Evolutionary conservation across 768 basidiomycete genomes (phyloP).

Genomic region (Russula olivacea): DNA sequence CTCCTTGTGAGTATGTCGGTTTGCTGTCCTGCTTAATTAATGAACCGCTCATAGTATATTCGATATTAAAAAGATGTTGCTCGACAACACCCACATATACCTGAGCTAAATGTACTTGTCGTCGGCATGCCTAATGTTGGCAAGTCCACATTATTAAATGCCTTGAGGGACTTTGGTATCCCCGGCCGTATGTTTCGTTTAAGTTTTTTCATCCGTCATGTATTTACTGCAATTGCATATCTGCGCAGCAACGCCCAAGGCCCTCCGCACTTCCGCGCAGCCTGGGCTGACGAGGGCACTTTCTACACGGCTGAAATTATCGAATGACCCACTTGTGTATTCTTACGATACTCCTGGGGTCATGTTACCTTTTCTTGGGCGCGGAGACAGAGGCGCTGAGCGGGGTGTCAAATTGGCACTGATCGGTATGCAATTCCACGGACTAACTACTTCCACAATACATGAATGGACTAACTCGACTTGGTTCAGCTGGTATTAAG

Average conservation of each 20-base stretch:
- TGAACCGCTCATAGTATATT: neutral
- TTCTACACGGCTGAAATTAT: constrained; percentile 84
- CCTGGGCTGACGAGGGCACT: constrained; percentile 88
- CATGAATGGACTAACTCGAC: neutral
- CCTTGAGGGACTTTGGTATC: constrained; percentile 81
- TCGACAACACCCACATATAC: constrained; percentile 58
- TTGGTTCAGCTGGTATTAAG: constrained; percentile 77
- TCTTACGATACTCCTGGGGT: constrained; percentile 95
- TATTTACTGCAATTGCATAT: neutral
- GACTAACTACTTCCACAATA: neutral
- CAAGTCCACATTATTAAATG: constrained; percentile 91
- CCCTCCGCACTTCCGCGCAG: constrained; percentile 79
- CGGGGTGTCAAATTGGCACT: constrained; percentile 88
- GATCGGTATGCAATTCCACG: constrained; percentile 59
- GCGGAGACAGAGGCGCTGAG: constrained; percentile 80
- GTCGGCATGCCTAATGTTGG: constrained; percentile 99
- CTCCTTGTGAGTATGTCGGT: constrained; percentile 65
- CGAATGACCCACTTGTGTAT: constrained; percentile 75
- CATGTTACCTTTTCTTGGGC: constrained; percentile 92
- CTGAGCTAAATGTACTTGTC: constrained; percentile 83
- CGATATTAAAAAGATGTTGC: constrained; percentile 51
- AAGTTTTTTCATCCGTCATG: constrained; percentile 1
- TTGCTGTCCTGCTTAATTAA: neutral
- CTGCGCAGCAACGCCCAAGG: constrained; percentile 69
- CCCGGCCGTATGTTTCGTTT: constrained; percentile 40